Base-by-base conservation (phyloP, 2,329 filamentous ascomycete species). In the Hirsutella rhossiliensis region DNA sequence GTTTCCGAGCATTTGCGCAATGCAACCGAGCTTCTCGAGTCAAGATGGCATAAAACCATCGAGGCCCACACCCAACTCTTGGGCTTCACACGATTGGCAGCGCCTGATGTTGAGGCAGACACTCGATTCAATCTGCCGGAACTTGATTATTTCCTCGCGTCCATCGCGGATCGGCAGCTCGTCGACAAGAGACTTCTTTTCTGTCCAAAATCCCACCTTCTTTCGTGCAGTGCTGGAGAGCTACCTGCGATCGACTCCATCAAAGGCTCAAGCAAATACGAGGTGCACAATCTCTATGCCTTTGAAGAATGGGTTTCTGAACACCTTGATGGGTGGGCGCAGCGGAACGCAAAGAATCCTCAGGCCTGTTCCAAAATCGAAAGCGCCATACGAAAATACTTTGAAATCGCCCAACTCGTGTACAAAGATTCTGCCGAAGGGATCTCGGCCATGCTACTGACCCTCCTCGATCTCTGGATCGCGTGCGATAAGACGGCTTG, bases 381-480 rank as follows among this genome's bases (percentile, higher is more conserved):
- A 0, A 41, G 63, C 4, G 60, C 71, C 1, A 38, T 53, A 2
- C 13, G 36, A 0, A 19, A 4, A 2, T 74, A 74, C 43, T 53
- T 64, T 34, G 5, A 15, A 0, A 13, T 37, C 4, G 64, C 64
- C 0, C 36, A 27, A 0, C 0, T 1, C 0, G 9, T 30, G 0
- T 78, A 78, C 38, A 3, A 43, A 0, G 47, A 42, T 0, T 63
- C 67, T 7, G 68, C 76, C 0, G 66, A 72, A 43, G 59, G 56
- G 1, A 49, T 61, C 0, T 82, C 78, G 0, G 41, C 68, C 3
- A 78, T 78, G 69, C 47, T 76, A 2, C 60, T 82, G 0, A 76
- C 69, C 0, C 48, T 73, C 0, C 49, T 78, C 3, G 74, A 80
- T 43, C 53, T 82, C 0, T 82, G 78, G 78, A 53, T 75, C 7